Evolutionary conservation across 2,329 filamentous ascomycete genomes (phyloP).

Genomic region (Elsinoe perseae): DNA sequence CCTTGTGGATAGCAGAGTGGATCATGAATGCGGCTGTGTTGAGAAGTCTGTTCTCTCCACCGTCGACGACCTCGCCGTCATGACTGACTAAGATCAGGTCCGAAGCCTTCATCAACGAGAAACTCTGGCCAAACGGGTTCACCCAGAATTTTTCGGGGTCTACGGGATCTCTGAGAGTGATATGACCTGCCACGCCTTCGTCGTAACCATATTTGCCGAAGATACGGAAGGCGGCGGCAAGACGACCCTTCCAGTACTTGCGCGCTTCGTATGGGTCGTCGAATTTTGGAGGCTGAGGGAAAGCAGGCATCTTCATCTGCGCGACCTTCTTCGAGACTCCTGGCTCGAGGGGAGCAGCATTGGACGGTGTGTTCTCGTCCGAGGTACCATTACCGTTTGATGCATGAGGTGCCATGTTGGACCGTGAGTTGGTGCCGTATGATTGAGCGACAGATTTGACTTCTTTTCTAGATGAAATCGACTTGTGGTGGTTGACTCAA

Average conservation of each 20-base stretch:
- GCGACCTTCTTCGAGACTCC: constrained; percentile 17
- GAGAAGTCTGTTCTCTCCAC: constrained; percentile 32
- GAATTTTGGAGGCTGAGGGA: constrained; percentile 25
- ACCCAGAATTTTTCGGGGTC: constrained; percentile 33
- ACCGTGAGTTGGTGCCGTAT: not conserved
- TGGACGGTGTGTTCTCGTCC: constrained; percentile 15
- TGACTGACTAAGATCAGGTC: constrained; percentile 42
- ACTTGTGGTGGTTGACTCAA: not conserved
- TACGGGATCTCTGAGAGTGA: constrained; percentile 36
- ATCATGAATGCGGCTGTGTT: constrained; percentile 44
- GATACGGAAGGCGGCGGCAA: constrained; percentile 39
- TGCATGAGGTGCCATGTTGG: constrained; percentile 19
- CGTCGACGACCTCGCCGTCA: constrained; percentile 37
- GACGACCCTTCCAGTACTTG: constrained; percentile 37
- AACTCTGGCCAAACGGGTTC: constrained; percentile 39
- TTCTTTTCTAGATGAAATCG: not conserved
- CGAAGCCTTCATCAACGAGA: constrained; percentile 37
- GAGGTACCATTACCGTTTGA: constrained; percentile 1
- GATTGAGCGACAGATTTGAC: not conserved
- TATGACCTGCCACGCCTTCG: constrained; percentile 35
- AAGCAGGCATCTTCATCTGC: constrained; percentile 15
- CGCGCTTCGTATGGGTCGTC: constrained; percentile 34
- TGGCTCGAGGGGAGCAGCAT: constrained; percentile 17
- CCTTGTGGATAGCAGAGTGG: constrained; percentile 35
- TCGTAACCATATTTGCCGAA: constrained; percentile 33